Base-by-base conservation (phyloP, 257 asterid species). In the Nicotiana tomentosiformis region DNA sequence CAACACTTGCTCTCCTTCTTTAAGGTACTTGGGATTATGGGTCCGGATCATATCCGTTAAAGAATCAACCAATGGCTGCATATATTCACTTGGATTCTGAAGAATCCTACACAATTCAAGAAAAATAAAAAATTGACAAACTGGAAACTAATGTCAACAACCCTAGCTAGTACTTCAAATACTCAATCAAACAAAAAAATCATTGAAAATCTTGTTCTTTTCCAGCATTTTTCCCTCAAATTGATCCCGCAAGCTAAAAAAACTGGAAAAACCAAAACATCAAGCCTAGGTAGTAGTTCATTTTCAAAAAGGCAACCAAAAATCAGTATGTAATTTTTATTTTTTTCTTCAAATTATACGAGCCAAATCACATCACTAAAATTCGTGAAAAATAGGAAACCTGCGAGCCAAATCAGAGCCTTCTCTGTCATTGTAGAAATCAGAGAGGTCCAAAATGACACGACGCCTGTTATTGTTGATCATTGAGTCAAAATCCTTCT, bases 321-420 rank as follows among this genome's bases (percentile, higher is more conserved):
- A 12, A 20, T 6, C 37, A 11, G 35, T 9, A 43, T 43, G 9
- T 43, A 9, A 9, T 43, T 10, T 72, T 72, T 11, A 11, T 10
- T 9, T 11, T 64, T 39, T 10, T 5, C 11, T 2, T 69, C 78
- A 14, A 68, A 69, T 11, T n/a, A 69, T 39, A 39, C 33, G 1
- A 39, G 11, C 57, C 78, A 51, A 67, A 32, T 35, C 29, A 74
- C 26, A 15, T 11, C 12, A 16, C 12, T 18, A 14, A 17, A 82
- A 49, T 66, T 20, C 14, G 17, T 11, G 32, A 7, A 17, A 32
- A 16, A 4, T 49, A 33, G 55, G 9, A 10, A 30, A 94, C 97
- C 97, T 93, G 92, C 97, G 98, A 79, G 97, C 99, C 88, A 96
- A 86, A 69, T 91, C 93, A 6, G 94, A 84, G 83, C 98, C 99